Conservation (phyloP, 352 stramenopile species). For the Phytophthora rubi region DNA sequence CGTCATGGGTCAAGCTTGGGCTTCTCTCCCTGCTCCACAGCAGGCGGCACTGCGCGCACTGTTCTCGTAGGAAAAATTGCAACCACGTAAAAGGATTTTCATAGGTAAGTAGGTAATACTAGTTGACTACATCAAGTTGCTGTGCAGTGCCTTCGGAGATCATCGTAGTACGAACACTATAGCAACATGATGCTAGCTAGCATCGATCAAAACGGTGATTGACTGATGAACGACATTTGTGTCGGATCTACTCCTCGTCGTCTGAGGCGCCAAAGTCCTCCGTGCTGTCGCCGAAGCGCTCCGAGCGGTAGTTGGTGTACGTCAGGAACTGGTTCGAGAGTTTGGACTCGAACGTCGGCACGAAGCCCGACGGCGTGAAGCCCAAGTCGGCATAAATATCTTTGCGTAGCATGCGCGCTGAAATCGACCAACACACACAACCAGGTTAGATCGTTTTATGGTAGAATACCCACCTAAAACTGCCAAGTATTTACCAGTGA, state of each 20-base stretch:
- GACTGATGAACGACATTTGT: no score
- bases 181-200: no score
- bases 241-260: constrained; percentile 28
- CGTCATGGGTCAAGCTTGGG: constrained; percentile 69
- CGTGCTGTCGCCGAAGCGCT: constrained; percentile 49
- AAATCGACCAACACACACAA: constrained; percentile 2
- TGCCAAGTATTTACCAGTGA: constrained; percentile 42
- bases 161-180: no score
- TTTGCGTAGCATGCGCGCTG: constrained; percentile 58
- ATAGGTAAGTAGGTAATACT: constrained; percentile 24
- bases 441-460: constrained; percentile 4
- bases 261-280: constrained; percentile 52
- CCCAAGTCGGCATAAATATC: constrained; percentile 62
- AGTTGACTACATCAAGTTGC: constrained; percentile 18
- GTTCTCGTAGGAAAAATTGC: constrained; percentile 43
- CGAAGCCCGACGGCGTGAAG: constrained; percentile 54
- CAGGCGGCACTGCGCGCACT: constrained; percentile 71
- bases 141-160: neutral
- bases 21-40: constrained; percentile 51
- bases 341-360: constrained; percentile 62
- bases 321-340: constrained; percentile 69
- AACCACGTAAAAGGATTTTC: constrained; percentile 6
- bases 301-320: constrained; percentile 66
- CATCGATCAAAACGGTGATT: no score
- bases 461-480: no score